phyloP scores from a whole-genome alignment of 257 asterid species.

The Solanum gracilifrons region DNA sequence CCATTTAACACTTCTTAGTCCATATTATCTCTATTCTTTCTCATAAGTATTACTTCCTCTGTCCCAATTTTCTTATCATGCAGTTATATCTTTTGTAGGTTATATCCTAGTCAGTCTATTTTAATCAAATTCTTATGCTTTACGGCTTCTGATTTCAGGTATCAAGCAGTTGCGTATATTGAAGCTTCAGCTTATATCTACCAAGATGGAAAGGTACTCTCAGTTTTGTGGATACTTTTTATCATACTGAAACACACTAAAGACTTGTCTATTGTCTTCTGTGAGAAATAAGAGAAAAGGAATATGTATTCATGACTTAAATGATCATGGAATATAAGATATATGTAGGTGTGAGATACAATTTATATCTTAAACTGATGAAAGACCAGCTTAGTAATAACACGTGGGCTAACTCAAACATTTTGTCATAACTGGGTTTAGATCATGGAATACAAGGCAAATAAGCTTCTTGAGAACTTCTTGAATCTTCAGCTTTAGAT shows the following conservation, averaged over 20 bases:
- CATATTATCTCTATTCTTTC: background rate
- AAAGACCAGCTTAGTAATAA: background rate
- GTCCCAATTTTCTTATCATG: background rate
- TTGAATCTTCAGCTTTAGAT: background rate
- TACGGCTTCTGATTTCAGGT: constrained; percentile 41
- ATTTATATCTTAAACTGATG: background rate
- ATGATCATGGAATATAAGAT: background rate
- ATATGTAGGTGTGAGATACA: background rate
- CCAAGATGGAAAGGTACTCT: constrained; percentile 93
- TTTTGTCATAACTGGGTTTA: background rate
- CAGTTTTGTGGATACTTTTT: background rate
- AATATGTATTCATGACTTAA: background rate
- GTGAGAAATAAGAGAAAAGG: background rate
- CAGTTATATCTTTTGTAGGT: background rate
- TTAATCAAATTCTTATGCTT: constrained; percentile 1
- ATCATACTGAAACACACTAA: background rate
- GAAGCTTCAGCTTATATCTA: constrained; percentile 96
- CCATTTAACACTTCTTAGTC: background rate
- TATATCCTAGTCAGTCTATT: background rate
- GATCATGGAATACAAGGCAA: background rate
- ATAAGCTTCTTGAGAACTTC: background rate
- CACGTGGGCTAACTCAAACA: background rate
- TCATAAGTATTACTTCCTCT: background rate
- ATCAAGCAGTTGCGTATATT: constrained; percentile 88
- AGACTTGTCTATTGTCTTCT: background rate